Conservation (phyloP, 2,329 filamentous ascomycete species). For the Monosporascus sp. region DNA sequence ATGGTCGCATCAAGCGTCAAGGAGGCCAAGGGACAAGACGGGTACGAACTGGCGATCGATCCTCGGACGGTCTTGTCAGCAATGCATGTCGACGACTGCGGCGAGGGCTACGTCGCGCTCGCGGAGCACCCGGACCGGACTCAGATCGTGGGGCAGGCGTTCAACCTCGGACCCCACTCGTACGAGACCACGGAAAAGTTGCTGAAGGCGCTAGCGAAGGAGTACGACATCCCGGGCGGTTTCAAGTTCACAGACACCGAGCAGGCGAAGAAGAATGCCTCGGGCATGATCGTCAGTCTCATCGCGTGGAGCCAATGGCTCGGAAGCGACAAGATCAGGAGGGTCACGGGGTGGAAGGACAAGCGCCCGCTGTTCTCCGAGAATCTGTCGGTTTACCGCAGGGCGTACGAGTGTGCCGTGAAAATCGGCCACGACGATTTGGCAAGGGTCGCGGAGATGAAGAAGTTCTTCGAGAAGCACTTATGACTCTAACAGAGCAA, state of each 20-base stretch:
- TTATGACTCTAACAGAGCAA: background rate
- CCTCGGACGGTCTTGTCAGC: conserved; percentile 38
- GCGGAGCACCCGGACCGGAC: conserved; percentile 29
- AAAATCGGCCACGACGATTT: conserved; percentile 19
- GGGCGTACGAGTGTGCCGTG: conserved; percentile 32
- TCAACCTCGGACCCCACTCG: conserved; percentile 38
- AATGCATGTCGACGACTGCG: conserved; percentile 45
- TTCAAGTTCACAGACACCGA: conserved; percentile 17
- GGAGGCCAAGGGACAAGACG: conserved; percentile 16
- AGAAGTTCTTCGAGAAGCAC: background rate
- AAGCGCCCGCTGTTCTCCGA: conserved; percentile 31
- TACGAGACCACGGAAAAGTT: conserved; percentile 41
- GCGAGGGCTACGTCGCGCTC: conserved; percentile 40
- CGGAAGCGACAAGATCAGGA: conserved; percentile 34
- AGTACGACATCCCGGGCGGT: conserved; percentile 33
- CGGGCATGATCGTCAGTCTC: conserved; percentile 3
- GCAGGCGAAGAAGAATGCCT: conserved; percentile 1
- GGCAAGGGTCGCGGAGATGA: conserved; percentile 16
- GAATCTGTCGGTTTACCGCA: conserved; percentile 29
- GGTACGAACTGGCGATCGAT: conserved; percentile 24
- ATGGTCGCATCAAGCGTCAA: conserved; percentile 11
- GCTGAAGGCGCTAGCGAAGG: conserved; percentile 29
- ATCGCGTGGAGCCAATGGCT: conserved; percentile 39
- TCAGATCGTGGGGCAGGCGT: conserved; percentile 32
- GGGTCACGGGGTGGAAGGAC: conserved; percentile 36